Evolutionary conservation across 2,329 filamentous ascomycete species (phyloP), one percentile per base, ranked within the genome.

Genomic region (Colletotrichum sp.): DNA sequence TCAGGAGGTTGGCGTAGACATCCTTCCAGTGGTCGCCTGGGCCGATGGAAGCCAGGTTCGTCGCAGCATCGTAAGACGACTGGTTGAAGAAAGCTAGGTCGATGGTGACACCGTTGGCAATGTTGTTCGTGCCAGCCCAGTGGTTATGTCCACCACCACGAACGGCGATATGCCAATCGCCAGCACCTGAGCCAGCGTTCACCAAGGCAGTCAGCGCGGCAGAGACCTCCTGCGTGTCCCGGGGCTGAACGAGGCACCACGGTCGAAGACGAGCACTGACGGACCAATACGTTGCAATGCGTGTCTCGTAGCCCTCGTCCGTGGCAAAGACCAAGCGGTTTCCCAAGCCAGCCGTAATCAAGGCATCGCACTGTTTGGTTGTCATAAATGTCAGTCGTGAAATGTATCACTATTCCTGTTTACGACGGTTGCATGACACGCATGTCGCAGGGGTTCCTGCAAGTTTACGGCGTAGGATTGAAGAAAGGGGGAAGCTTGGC

Each of bases 141-240:
- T 84, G 82, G 48, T 85, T 84, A 80, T 90, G 89, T 1, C 89
- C 89, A 32, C 88, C 89, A 75, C 88, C 87, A 52, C 87, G 85
- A n/a, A 88, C 83, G 3, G 89, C 88, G 71, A 90, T 88, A 38
- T 81, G 79, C 80, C 82, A 83, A 63, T 82, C 77, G 1, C 79
- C 78, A 1, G 79, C 78, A 18, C 79, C 79, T 13, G 77, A 73
- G 8, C 79, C 77, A 26, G 73, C 71, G 13, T 38, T 34, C 6
- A 24, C 13, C 28, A 80, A 72, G 16, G 77, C 15, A 9, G 38
- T 72, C 18, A 81, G 38, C 4, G 78, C 73, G 3, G 68, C 48
- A 10, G 81, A 79, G 7, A 82, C 80, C 67, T 83, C 81, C 6
- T 63, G 34, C 2, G 79, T 74, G 24, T 73, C 77, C 9, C 63